Conservation (phyloP, 1,284 basidiomycete genomes). For the Cutaneotrichosporon sp. region DNA sequence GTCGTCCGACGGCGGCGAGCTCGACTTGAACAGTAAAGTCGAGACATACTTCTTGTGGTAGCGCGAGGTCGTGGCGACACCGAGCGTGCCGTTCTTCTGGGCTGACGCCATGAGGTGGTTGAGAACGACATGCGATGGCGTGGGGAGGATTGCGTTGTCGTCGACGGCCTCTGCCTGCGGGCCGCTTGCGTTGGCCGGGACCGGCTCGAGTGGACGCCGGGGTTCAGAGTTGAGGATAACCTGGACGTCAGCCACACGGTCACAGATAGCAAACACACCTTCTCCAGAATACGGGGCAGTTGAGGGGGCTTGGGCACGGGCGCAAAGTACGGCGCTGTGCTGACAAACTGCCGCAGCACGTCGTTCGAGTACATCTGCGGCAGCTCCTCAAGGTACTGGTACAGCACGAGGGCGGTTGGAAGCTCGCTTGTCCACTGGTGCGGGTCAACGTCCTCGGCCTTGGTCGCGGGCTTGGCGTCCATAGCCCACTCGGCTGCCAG, state of each 20-base stretch:
- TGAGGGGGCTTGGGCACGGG: slow-evolving; percentile 73
- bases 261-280: slow-evolving; percentile 6
- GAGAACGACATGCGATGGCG: slow-evolving; percentile 72
- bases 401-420: slow-evolving; percentile 69
- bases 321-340: slow-evolving; percentile 51
- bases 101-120: slow-evolving; percentile 82
- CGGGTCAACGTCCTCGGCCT: slow-evolving; percentile 47
- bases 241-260: slow-evolving; percentile 57
- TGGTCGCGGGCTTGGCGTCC: slow-evolving; percentile 39
- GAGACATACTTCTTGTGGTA: slow-evolving; percentile 87
- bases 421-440: slow-evolving; percentile 70
- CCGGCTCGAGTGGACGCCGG: slow-evolving; percentile 28
- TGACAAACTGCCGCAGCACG: slow-evolving; percentile 24
- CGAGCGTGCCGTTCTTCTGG: slow-evolving; percentile 91
- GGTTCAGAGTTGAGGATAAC: slow-evolving; percentile 77
- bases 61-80: slow-evolving; percentile 88
- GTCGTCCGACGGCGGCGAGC: slow-evolving; percentile 10
- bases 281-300: slow-evolving; percentile 78
- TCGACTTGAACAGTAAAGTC: slow-evolving; percentile 54
- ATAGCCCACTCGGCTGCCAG: slow-evolving; percentile 50
- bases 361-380: slow-evolving; percentile 54
- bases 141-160: slow-evolving; percentile 84
- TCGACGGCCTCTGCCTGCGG: slow-evolving; percentile 58
- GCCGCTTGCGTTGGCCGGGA: slow-evolving; percentile 26
- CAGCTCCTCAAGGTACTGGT: slow-evolving; percentile 76